phyloP scores from a whole-genome alignment of 2,329 filamentous ascomycete species.

The Pseudogymnoascus sp. region DNA sequence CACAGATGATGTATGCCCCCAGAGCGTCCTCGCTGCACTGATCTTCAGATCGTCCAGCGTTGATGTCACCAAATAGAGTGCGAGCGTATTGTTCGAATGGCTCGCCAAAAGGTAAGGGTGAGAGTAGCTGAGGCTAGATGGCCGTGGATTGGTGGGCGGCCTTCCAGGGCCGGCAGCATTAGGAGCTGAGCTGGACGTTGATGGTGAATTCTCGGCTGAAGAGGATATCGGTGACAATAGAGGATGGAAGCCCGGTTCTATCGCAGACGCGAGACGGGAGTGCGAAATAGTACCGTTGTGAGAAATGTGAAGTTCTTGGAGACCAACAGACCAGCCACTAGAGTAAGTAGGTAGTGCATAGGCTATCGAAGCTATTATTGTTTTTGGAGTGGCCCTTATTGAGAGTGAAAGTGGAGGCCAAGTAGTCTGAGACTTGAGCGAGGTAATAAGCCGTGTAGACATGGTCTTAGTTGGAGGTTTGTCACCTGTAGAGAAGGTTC shows the following conservation, averaged over 20 bases:
- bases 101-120: constrained; percentile 66
- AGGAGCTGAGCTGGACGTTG: constrained; percentile 13
- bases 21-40: constrained; percentile 54
- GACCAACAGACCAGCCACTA: constrained; percentile 79
- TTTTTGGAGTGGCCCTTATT: constrained; percentile 58
- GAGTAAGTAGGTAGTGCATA: constrained; percentile 74
- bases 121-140: constrained; percentile 36
- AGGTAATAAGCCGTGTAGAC: constrained; percentile 55
- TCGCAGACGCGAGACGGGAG: constrained; percentile 45
- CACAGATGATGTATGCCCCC: constrained; percentile 67
- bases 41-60: constrained; percentile 50
- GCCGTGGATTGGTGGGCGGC: constrained; percentile 12
- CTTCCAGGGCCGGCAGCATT: constrained; percentile 37
- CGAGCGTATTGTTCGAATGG: constrained; percentile 65
- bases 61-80: constrained; percentile 61
- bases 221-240: constrained; percentile 23
- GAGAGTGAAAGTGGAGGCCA: constrained; percentile 76
- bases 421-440: constrained; percentile 73
- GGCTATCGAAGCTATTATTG: constrained; percentile 74
- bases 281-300: constrained; percentile 31
- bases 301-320: constrained; percentile 76
- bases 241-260: constrained; percentile 40
- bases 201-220: constrained; percentile 1
- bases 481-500: constrained; percentile 10
- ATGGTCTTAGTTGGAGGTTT: not conserved